Evolutionary conservation across 2,329 filamentous ascomycete species (phyloP), one percentile per base, ranked within the genome.

Genomic region (Lasiodiplodia sp.): DNA sequence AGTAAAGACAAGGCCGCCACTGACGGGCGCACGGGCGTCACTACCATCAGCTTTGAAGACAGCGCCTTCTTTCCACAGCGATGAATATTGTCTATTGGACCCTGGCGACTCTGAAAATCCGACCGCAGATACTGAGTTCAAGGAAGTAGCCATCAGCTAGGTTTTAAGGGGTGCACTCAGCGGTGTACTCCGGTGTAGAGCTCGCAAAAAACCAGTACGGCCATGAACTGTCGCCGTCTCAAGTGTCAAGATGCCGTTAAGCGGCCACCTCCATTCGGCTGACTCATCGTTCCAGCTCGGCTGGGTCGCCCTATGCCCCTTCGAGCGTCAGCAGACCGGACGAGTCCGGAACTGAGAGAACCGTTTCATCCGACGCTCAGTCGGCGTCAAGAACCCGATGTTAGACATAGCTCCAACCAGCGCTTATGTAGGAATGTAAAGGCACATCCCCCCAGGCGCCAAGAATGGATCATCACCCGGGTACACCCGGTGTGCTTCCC

Each of bases 391-490:
- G 60, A 64, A 64, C 58, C 58, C 47, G 38, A 12, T 16, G 58
- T 63, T 21, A 64, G 60, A 64, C 60, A 49, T 34, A 3, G 23
- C 60, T 64, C 40, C 28, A 38, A 21, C 28, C 28, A 64, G 28
- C 60, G 60, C 60, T 64, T 64, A 64, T 18, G 47, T 40, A 44
- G 58, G 25, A 51, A 63, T 63, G 58, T 63, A 63, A 63, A 63
- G 16, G 40, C 21, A 16, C 25, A 44, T 34, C 60, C 52, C 28
- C 60, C 28, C 60, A 64, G 55, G 3, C 60, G 60, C 60, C 60
- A 64, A 64, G 60, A 51, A 52, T 52, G 47, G 28, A 18, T 25
- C 18, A 51, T 52, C 44, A 8, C 6, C 40, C 44, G n/a, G 37
- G 12, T 14, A 8, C 21, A 6, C 25, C 4, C 12, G 6, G 47